Evolutionary conservation across 2,329 filamentous ascomycete species (phyloP), one percentile per base, ranked within the genome.

Genomic region (Aspergillus sp.): DNA sequence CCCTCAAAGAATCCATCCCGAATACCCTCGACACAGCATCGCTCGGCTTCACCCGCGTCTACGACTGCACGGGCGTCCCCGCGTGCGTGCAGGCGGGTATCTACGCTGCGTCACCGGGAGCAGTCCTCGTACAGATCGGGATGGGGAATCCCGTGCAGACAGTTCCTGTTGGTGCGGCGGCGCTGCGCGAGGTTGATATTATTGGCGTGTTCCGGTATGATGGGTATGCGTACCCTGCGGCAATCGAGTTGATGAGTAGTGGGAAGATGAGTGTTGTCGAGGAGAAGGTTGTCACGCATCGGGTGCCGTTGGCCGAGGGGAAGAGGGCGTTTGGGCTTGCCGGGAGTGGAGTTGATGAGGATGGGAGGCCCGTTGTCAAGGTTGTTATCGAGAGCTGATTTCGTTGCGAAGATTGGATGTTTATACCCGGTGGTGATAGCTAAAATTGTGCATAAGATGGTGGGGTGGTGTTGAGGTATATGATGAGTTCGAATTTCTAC

Each of bases 191-290:
- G 70, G 82, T 86, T 7, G 84, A 86, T 69, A 80, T 86, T 48
- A 80, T 85, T 53, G 84, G 84, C n/a, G 83, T 85, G 7, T 85
- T 85, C 72, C 76, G 84, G 49, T 86, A 86, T 62, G 82, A 83
- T 68, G 75, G 73, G 2, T 78, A 81, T 66, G 83, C 82, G 0
- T 86, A 85, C 65, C 82, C 83, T 0, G 80, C 78, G n/a, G 84
- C 83, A 2, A 84, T 86, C 70, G 80, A 79, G 64, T 71, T 85
- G 64, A 73, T 85, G 65, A 81, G 79, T 2, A 82, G 81, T 54
- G 83, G 83, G 5, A 79, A 80, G 57, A 70, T 85, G 46, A 78
- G 78, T 19, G 78, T 73, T 22, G 81, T 85, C 0, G 78, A 79
- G 47, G 80, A 84, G 65, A 78, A 79, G 64, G 81, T 85, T 68